Conservation (phyloP, 495 filamentous ascomycete species). For the Podospora tetraspora region DNA sequence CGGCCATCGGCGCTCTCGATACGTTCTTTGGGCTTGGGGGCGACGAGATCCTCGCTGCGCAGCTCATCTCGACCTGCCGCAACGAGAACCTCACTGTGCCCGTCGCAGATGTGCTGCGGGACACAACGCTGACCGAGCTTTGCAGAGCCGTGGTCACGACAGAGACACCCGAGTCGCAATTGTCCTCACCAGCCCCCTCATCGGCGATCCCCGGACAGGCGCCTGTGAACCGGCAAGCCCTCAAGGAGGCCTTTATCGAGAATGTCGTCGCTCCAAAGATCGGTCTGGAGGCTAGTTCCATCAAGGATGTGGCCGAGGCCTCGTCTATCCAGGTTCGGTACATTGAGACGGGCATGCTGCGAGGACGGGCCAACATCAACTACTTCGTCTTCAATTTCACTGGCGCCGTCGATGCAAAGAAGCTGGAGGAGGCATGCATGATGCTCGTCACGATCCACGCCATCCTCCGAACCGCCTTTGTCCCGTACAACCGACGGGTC, state of each 20-base stretch:
- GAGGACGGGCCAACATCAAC: conserved; percentile 37
- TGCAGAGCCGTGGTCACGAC: conserved; percentile 28
- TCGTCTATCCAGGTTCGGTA: conserved; percentile 40
- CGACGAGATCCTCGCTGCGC: conserved; percentile 37
- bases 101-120: conserved; percentile 36
- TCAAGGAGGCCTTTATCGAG: conserved; percentile 29
- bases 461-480: conserved; percentile 42
- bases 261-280: conserved; percentile 34
- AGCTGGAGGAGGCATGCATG: conserved; percentile 40
- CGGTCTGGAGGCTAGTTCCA: conserved; percentile 29
- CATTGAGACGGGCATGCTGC: conserved; percentile 44
- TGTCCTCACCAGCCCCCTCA: conserved; percentile 11
- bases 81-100: conserved; percentile 32
- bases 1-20: conserved; percentile 35
- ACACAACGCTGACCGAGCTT: conserved; percentile 36
- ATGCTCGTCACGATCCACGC: conserved; percentile 38
- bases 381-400: conserved; percentile 41
- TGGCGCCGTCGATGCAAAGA: conserved; percentile 36
- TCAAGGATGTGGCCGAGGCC: conserved; percentile 42
- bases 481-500: conserved; percentile 37
- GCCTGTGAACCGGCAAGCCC: conserved; percentile 13
- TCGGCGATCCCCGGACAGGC: conserved; percentile 6
- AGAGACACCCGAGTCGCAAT: conserved; percentile 15
- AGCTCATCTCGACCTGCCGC: conserved; percentile 38
- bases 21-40: conserved; percentile 44